phyloP scores from a whole-genome alignment of 1,139 yeast genomes.

The Kodamaea ohmeri region DNA sequence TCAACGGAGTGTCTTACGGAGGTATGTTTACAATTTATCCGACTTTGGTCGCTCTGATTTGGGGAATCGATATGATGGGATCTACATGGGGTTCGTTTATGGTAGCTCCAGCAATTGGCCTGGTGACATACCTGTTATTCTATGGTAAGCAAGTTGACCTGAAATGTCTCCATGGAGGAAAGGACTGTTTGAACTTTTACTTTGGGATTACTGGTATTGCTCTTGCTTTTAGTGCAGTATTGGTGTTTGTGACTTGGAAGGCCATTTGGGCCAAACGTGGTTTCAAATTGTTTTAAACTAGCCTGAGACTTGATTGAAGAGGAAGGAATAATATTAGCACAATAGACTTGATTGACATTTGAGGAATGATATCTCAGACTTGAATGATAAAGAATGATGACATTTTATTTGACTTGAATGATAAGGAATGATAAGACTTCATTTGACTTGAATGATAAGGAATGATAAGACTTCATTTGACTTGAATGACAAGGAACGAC shows the following conservation, averaged over 20 bases:
- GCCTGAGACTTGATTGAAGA: not conserved
- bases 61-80: slow-evolving; percentile 91
- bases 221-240: slow-evolving; percentile 29
- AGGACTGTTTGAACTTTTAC: slow-evolving; percentile 31
- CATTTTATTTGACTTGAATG: no score
- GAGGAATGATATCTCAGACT: no score
- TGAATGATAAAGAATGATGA: no score
- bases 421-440: no score
- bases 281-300: slow-evolving; percentile 14
- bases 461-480: no score
- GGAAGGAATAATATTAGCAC: not conserved
- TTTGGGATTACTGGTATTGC: slow-evolving; percentile 35
- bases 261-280: slow-evolving; percentile 35
- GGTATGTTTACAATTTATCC: slow-evolving; percentile 84
- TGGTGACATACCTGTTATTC: slow-evolving; percentile 64
- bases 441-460: no score
- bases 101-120: slow-evolving; percentile 88
- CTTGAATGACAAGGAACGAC: no score
- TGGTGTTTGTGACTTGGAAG: slow-evolving; percentile 35
- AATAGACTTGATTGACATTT: no score
- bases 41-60: slow-evolving; percentile 71
- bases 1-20: slow-evolving; percentile 78
- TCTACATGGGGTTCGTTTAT: slow-evolving; percentile 92
- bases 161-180: slow-evolving; percentile 23
- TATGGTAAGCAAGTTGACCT: slow-evolving; percentile 68